phyloP scores from a whole-genome alignment of 208 protist species.

The Acanthamoeba culbertsoni region DNA sequence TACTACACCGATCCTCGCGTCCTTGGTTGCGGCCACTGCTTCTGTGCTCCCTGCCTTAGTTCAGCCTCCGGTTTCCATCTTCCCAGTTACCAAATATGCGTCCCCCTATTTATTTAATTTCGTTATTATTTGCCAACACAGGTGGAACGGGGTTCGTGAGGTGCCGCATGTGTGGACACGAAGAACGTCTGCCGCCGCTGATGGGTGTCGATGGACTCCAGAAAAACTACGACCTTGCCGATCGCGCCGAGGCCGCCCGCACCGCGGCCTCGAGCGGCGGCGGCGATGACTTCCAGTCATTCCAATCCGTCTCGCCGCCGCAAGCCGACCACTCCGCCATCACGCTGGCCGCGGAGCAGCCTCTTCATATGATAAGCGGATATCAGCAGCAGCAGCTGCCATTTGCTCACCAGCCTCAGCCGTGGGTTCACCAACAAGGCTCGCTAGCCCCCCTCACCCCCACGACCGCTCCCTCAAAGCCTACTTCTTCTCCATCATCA shows the following conservation, averaged over 20 bases:
- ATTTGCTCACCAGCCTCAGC: neutral
- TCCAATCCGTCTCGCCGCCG: neutral
- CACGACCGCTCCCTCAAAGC: no score
- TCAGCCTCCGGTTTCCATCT: neutral
- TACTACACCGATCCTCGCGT: neutral
- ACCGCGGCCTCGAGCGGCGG: neutral
- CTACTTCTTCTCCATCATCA: no score
- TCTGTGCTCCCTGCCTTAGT: neutral
- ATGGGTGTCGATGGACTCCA: neutral
- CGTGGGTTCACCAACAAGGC: neutral
- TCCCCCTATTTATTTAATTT: neutral
- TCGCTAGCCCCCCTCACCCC: neutral
- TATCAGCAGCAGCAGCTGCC: neutral
- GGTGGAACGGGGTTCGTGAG: neutral
- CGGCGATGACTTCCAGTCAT: neutral
- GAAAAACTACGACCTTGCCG: conserved; percentile 23
- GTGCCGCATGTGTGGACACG: neutral
- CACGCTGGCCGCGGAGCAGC: neutral
- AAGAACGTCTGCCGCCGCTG: neutral
- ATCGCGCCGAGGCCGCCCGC: neutral
- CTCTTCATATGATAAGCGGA: neutral
- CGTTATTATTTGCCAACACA: neutral
- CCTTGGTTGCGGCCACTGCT: neutral
- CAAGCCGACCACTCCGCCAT: no score
- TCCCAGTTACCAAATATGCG: neutral